phyloP scores from a whole-genome alignment of 2,329 filamentous ascomycete genomes.

The Fusarium albosuccineum region DNA sequence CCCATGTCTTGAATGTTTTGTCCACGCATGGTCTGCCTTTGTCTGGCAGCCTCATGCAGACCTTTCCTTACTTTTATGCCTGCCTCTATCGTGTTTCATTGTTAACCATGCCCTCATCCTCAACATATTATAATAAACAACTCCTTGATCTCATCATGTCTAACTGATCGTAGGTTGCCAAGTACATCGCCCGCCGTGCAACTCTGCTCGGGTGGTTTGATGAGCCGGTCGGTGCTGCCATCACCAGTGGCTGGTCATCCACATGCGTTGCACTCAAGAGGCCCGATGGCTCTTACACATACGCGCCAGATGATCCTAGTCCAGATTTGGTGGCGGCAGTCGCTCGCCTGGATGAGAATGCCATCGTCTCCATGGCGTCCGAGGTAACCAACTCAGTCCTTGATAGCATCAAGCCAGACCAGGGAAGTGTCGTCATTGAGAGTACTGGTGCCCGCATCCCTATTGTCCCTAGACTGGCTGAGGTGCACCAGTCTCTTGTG shows the following conservation, averaged over 20 bases:
- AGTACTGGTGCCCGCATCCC: slow-evolving; percentile 42
- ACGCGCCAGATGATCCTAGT: slow-evolving; percentile 39
- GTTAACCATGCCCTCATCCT: background rate
- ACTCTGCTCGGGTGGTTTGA: slow-evolving; percentile 47
- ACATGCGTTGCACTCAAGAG: slow-evolving; percentile 45
- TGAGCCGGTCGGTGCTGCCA: slow-evolving; percentile 35
- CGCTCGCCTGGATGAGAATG: slow-evolving; percentile 35
- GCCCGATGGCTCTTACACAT: slow-evolving; percentile 37
- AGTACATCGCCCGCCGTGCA: slow-evolving; percentile 45
- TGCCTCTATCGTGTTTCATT: background rate
- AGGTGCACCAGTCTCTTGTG: slow-evolving; percentile 34
- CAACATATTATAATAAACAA: background rate
- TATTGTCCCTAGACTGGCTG: slow-evolving; percentile 32
- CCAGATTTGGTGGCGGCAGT: slow-evolving; percentile 40
- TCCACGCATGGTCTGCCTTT: background rate
- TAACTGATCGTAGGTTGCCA: slow-evolving; percentile 38
- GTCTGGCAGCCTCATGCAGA: slow-evolving; percentile 12
- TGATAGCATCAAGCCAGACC: slow-evolving; percentile 38
- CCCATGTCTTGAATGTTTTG: background rate
- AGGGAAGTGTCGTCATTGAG: slow-evolving; percentile 36
- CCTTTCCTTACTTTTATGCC: background rate
- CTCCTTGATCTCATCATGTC: background rate
- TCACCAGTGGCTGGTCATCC: slow-evolving; percentile 43
- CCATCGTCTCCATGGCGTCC: slow-evolving; percentile 44
- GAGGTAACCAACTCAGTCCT: slow-evolving; percentile 40